These are phyloP conservation scores for Alectoria sarmentosa DNA, from an alignment of 495 filamentous ascomycete genomes.

Conservation along the genomic window DNA sequence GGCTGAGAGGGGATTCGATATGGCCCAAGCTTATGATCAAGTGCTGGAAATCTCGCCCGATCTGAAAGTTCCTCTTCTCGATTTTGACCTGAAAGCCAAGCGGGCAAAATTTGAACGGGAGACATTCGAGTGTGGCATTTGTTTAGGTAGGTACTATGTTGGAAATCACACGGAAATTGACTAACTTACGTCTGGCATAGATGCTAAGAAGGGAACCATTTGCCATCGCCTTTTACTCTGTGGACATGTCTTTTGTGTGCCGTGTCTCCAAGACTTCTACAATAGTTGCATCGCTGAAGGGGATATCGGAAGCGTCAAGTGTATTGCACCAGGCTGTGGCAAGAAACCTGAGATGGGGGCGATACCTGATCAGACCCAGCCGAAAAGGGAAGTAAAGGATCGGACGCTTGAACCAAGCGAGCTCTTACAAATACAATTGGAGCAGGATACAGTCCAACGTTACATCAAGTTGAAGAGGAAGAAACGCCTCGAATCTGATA, in stretches of 20 bases:
- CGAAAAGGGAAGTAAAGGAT: slow-evolving; percentile 33
- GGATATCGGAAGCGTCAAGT: slow-evolving; percentile 68
- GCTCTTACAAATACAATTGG: slow-evolving; percentile 75
- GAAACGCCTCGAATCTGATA: slow-evolving; percentile 81
- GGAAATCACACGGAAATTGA: not conserved
- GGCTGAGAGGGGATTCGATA: slow-evolving; percentile 68
- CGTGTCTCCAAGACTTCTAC: slow-evolving; percentile 84
- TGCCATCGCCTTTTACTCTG: slow-evolving; percentile 77
- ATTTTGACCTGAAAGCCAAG: slow-evolving; percentile 69
- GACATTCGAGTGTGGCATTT: slow-evolving; percentile 87
- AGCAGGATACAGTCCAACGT: slow-evolving; percentile 66
- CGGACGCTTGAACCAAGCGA: slow-evolving; percentile 76
- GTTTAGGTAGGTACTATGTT: slow-evolving; percentile 47
- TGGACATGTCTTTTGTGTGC: slow-evolving; percentile 81
- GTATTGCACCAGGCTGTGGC: slow-evolving; percentile 67
- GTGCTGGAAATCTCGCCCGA: slow-evolving; percentile 46
- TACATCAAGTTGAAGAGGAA: slow-evolving; percentile 89
- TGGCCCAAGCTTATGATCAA: slow-evolving; percentile 44
- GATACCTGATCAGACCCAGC: slow-evolving; percentile 20
- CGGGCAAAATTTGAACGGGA: slow-evolving; percentile 68
- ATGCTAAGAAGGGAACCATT: slow-evolving; percentile 79
- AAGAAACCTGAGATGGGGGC: slow-evolving; percentile 23
- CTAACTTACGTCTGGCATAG: slow-evolving; percentile 36
- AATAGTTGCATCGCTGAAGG: slow-evolving; percentile 80
- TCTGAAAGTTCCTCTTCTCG: slow-evolving; percentile 66